phyloP scores from a whole-genome alignment of 2,329 filamentous ascomycete genomes.

The Drechslerella stenobrocha region DNA sequence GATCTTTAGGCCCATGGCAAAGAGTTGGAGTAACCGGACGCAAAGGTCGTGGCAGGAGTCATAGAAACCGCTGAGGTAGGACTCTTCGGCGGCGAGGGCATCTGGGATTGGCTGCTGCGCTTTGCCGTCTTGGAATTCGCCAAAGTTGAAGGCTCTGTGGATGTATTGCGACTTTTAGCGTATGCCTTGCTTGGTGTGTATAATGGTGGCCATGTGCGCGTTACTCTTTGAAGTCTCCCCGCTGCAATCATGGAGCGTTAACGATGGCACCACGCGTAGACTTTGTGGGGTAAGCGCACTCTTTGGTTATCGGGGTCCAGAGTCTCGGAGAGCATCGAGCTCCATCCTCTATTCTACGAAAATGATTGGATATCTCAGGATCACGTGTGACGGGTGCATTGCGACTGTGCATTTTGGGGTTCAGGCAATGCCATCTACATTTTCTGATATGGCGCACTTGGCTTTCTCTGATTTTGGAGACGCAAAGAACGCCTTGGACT shows the following conservation, averaged over 20 bases:
- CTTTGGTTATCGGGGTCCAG: constrained; percentile 81
- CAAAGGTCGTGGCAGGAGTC: constrained; percentile 72
- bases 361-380: neutral
- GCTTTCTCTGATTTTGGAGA: constrained; percentile 72
- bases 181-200: neutral
- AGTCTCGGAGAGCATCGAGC: constrained; percentile 82
- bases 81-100: constrained; percentile 64
- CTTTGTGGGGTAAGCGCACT: constrained; percentile 58
- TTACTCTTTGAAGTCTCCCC: constrained; percentile 87
- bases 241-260: constrained; percentile 57
- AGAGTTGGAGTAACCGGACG: constrained; percentile 71
- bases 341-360: constrained; percentile 79
- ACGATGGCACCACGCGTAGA: neutral
- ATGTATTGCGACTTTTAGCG: neutral
- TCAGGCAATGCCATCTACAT: constrained; percentile 55
- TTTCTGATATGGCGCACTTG: constrained; percentile 71
- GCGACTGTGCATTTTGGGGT: constrained; percentile 15
- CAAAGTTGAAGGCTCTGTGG: constrained; percentile 84
- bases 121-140: constrained; percentile 70
- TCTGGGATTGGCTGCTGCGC: constrained; percentile 76
- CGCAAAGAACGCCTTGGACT: constrained; percentile 74
- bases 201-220: neutral
- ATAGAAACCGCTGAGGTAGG: constrained; percentile 69
- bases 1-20: constrained; percentile 73
- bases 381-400: constrained; percentile 6